Base-by-base conservation (phyloP, 1,284 basidiomycete species). In the Moesziomyces sp. region DNA sequence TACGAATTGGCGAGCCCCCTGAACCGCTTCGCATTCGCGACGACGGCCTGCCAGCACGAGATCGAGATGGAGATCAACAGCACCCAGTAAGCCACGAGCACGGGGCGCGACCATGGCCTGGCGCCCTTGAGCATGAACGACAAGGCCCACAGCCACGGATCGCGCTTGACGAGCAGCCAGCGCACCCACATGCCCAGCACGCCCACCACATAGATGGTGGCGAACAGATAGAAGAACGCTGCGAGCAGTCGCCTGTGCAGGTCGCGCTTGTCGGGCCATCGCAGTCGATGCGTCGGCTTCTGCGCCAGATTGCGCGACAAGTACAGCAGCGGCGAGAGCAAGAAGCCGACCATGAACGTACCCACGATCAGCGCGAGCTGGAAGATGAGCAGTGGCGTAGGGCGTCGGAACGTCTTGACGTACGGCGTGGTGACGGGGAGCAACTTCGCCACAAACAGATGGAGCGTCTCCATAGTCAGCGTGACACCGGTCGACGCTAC, bases 361-460 rank as follows among this genome's bases (percentile, higher is more conserved):
- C 97, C 97, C 10, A 92, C 93, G 50, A 99, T 92, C 40, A 99
- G 88, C 0, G 97, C 94, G 44, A 96, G 88, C 83, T 99, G 97
- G 84, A 94, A 96, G 50, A 92, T 89, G 49, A 99, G 88, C 13
- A 99, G 88, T 4, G 96, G 94, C 0, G 93, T 97, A 3, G 97
- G 95, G 2, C 94, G 87, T 38, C 97, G 91, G 83, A 93, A 97
- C 0, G 94, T 95, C 84, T 93, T 93, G 87, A 96, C 91, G 84
- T 91, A 94, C 2, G 90, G 88, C n/a, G 93, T 93, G 8, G 90
- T 89, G 50, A 68, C 54, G 0, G 75, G 79, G 33, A 66, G 64
- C 26, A 79, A 52, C 66, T 77, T 82, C 40, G 80, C 73, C 14
- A 76, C 61, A 4, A 80, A 82, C 33, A 83, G 53, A 35, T 77